phyloP scores from a whole-genome alignment of 768 basidiomycete species.

The Termitomyces sp. region DNA sequence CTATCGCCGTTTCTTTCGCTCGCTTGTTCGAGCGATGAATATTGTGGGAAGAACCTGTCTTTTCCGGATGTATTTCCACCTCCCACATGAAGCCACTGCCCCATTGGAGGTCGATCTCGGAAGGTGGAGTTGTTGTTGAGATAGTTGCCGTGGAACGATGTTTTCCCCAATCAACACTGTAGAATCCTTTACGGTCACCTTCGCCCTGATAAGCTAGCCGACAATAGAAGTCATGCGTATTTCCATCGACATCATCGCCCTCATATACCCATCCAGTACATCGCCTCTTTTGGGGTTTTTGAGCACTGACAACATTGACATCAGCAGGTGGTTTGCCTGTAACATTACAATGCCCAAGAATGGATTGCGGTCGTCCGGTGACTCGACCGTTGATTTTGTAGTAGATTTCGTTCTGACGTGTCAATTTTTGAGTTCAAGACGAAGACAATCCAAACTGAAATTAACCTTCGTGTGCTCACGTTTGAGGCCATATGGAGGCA shows the following conservation, averaged over 20 bases:
- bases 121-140: conserved; percentile 26
- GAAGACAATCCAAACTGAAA: not conserved
- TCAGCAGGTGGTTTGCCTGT: conserved; percentile 26
- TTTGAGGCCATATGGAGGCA: conserved; percentile 58
- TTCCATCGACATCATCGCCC: conserved; percentile 22
- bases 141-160: conserved; percentile 43
- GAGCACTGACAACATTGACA: conserved; percentile 8
- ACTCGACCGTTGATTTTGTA: conserved; percentile 53
- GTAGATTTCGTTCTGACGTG: conserved; percentile 72
- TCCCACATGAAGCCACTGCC: conserved; percentile 49
- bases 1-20: conserved; percentile 17
- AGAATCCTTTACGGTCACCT: conserved; percentile 52
- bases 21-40: conserved; percentile 19
- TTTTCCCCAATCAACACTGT: conserved; percentile 55
- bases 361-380: conserved; percentile 47
- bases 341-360: conserved; percentile 54
- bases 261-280: conserved; percentile 17
- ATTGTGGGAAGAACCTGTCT: conserved; percentile 2
- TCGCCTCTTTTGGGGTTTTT: conserved; percentile 11
- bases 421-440: not conserved
- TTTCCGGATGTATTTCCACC: conserved; percentile 31
- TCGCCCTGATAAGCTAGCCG: conserved; percentile 54
- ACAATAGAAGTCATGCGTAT: conserved; percentile 47
- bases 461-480: conserved; percentile 61
- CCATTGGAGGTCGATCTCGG: conserved; percentile 27